Conservation (phyloP, 169 alveolate genomes). For the Prorocentrum cordatum region DNA sequence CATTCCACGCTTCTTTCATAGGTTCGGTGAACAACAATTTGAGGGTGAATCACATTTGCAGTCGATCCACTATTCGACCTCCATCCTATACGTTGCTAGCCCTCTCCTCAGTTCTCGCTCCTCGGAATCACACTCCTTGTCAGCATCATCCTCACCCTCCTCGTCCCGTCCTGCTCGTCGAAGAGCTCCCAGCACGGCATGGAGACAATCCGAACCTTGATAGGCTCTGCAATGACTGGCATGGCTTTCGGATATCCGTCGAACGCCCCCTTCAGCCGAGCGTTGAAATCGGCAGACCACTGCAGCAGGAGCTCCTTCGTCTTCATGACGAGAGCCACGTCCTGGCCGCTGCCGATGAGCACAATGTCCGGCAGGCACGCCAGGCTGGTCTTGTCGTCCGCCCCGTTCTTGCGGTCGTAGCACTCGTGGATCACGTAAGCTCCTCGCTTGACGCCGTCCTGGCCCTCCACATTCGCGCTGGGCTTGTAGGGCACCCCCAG, state of each 20-base stretch:
- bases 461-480: neutral
- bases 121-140: too few relatives aligned
- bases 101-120: too few relatives aligned
- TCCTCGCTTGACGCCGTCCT: neutral
- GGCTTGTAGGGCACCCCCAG: slow-evolving; percentile 39
- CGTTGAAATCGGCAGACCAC: neutral
- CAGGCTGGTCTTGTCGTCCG: neutral
- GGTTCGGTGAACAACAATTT: too few relatives aligned
- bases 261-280: neutral
- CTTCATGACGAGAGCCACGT: slow-evolving; percentile 39
- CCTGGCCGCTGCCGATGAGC: slow-evolving; percentile 1
- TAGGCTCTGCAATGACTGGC: neutral
- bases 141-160: too few relatives aligned
- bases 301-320: slow-evolving; percentile 5
- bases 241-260: neutral
- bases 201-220: slow-evolving; percentile 77
- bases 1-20: too few relatives aligned
- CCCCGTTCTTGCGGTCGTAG: neutral
- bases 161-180: slow-evolving; percentile 53
- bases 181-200: slow-evolving; percentile 78
- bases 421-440: slow-evolving; percentile 60
- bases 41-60: too few relatives aligned
- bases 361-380: neutral
- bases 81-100: too few relatives aligned
- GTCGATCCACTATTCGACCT: too few relatives aligned